Conservation (phyloP, 2,329 filamentous ascomycete species). For the Phaeosphaeriaceae sp. region DNA sequence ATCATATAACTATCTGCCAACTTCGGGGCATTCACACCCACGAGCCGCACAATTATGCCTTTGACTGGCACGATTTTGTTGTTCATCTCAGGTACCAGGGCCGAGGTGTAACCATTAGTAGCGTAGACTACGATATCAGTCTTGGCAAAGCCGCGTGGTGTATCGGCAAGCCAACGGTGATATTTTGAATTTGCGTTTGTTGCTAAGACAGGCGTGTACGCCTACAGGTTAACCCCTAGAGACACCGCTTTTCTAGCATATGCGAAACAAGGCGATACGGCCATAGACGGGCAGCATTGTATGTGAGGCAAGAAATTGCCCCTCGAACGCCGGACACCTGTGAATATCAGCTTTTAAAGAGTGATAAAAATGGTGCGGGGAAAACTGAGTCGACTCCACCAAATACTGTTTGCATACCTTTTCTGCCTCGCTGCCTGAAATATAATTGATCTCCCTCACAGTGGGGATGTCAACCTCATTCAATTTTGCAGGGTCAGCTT, state of each 20-base stretch:
- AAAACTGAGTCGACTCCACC: too few species aligned
- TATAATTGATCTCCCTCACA: slow-evolving; percentile 8
- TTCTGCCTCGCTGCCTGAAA: too few species aligned
- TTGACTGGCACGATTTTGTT: slow-evolving; percentile 45
- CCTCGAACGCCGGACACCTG: slow-evolving; percentile 18
- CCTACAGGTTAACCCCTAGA: slow-evolving; percentile 16
- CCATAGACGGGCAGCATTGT: slow-evolving; percentile 14
- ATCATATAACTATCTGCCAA: slow-evolving; percentile 45
- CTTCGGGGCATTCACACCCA: slow-evolving; percentile 10
- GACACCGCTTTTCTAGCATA: slow-evolving; percentile 14
- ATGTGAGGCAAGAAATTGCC: slow-evolving; percentile 16
- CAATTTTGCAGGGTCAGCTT: slow-evolving; percentile 6
- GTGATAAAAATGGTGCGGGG: too few species aligned
- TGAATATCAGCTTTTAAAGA: slow-evolving; percentile 14
- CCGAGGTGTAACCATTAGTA: slow-evolving; percentile 29
- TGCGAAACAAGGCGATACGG: slow-evolving; percentile 15
- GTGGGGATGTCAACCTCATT: slow-evolving; percentile 12
- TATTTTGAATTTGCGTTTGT: neutral
- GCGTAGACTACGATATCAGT: slow-evolving; percentile 20
- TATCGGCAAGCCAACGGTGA: slow-evolving; percentile 6
- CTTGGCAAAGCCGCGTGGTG: slow-evolving; percentile 13
- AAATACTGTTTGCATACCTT: too few species aligned
- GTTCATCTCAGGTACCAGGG: slow-evolving; percentile 41
- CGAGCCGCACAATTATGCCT: slow-evolving; percentile 19
- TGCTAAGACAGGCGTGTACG: slow-evolving; percentile 13